Evolutionary conservation across 305 asterid species (phyloP).

Genomic region (Fraxinus greggii): DNA sequence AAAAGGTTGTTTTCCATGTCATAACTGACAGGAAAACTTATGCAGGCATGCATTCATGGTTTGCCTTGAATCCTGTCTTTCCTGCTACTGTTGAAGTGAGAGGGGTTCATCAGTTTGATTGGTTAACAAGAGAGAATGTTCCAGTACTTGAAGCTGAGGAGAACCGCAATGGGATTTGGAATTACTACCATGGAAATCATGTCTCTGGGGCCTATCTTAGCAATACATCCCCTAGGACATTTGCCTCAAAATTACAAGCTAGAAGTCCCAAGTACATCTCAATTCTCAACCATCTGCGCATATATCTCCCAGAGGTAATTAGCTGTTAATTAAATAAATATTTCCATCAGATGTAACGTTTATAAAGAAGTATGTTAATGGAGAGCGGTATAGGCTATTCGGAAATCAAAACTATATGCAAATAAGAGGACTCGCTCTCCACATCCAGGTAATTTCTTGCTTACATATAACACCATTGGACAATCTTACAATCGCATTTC

Average conservation of each 20-base stretch:
- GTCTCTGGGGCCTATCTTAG: constrained; percentile 84
- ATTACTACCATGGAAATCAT: constrained; percentile 96
- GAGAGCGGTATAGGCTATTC: background rate
- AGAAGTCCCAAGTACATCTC: constrained; percentile 96
- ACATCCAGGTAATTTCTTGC: background rate
- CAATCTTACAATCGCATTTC: background rate
- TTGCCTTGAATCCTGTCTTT: constrained; percentile 77
- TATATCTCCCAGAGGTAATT: constrained; percentile 96
- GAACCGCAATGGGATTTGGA: constrained; percentile 76
- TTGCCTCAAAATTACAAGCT: constrained; percentile 96
- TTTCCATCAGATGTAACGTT: background rate
- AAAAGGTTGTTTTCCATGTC: constrained; percentile 89
- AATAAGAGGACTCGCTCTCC: background rate
- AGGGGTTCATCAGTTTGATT: constrained; percentile 99
- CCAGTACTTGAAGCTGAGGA: constrained; percentile 98
- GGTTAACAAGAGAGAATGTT: constrained; percentile 95
- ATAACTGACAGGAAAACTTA: constrained; percentile 97
- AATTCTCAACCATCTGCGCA: constrained; percentile 94
- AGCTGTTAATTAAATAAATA: background rate
- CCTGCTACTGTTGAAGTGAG: constrained; percentile 94
- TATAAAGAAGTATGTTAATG: background rate
- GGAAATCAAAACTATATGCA: background rate
- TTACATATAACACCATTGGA: background rate
- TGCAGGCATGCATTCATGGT: constrained; percentile 99
- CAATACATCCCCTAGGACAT: constrained; percentile 77